These are phyloP conservation scores for Phytophthora niederhauseri DNA, from an alignment of 352 stramenopile species.

Conservation along the genomic window DNA sequence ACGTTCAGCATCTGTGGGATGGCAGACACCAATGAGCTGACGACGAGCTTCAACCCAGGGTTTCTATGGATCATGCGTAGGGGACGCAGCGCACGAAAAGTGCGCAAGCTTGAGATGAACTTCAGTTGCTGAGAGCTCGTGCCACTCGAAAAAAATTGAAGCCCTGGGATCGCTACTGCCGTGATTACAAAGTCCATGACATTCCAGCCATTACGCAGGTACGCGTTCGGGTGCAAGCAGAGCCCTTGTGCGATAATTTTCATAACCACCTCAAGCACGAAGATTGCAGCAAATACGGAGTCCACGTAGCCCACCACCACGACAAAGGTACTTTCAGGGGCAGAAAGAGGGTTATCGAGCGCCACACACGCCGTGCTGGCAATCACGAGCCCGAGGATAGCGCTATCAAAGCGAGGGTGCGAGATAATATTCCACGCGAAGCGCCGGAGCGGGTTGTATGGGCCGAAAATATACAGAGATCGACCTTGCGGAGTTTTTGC, in stretches of 20 bases:
- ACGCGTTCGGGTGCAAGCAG: constrained; percentile 53
- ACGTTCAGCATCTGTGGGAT: constrained; percentile 89
- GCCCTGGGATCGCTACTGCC: constrained; percentile 38
- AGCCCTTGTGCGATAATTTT: constrained; percentile 82
- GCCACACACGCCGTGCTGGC: constrained; percentile 67
- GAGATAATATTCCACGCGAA: constrained; percentile 48
- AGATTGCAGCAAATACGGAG: constrained; percentile 65
- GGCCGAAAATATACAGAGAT: constrained; percentile 44
- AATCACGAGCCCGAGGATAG: constrained; percentile 72
- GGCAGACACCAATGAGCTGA: constrained; percentile 82
- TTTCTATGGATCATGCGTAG: constrained; percentile 84
- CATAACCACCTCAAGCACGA: constrained; percentile 77
- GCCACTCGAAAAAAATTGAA: constrained; percentile 24
- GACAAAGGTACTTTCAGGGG: constrained; percentile 40
- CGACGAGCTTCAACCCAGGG: constrained; percentile 83
- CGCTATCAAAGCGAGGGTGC: constrained; percentile 70
- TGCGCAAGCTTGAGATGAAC: constrained; percentile 57
- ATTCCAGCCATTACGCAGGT: constrained; percentile 86
- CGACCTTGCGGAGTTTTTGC: constrained; percentile 27
- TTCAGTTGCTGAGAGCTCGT: constrained; percentile 27
- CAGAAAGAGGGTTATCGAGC: constrained; percentile 73
- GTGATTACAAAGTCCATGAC: constrained; percentile 88
- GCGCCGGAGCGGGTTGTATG: constrained; percentile 36
- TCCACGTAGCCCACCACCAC: constrained; percentile 51
- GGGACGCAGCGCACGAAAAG: constrained; percentile 69